Conservation (phyloP, 1,139 yeast species). For the Diutina ranongensis region DNA sequence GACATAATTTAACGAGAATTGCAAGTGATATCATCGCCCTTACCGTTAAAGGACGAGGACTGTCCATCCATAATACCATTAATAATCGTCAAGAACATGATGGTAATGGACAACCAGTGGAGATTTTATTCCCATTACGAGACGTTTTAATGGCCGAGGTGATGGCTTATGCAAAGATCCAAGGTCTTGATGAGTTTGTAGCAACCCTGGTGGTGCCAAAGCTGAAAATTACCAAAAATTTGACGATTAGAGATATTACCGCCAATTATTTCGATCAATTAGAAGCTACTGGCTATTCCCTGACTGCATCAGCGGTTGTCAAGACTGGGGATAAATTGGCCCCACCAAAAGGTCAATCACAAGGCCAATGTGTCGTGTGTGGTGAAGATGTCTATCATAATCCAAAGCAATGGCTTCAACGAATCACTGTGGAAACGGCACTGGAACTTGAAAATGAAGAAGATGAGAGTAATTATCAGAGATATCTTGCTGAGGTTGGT, state of each 20-base stretch:
- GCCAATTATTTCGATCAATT: conserved; percentile 61
- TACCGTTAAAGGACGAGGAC: conserved; percentile 87
- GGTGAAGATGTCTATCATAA: conserved; percentile 37
- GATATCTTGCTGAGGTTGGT: conserved; percentile 12
- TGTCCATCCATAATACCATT: conserved; percentile 42
- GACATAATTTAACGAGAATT: conserved; percentile 72
- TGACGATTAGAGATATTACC: conserved; percentile 74
- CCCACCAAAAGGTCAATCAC: conserved; percentile 27
- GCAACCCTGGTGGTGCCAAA: conserved; percentile 16
- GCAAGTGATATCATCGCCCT: conserved; percentile 72
- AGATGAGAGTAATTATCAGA: conserved; percentile 27
- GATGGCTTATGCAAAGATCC: conserved; percentile 34
- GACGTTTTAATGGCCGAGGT: conserved; percentile 65
- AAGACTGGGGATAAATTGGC: conserved; percentile 77
- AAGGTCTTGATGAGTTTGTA: conserved; percentile 12
- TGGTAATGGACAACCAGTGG: conserved; percentile 20
- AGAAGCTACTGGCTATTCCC: conserved; percentile 70
- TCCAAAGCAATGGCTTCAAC: conserved; percentile 59
- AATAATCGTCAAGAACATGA: conserved; percentile 30
- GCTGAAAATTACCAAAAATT: conserved; percentile 42
- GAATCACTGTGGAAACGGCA: conserved; percentile 57
- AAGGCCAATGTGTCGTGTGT: conserved; percentile 39
- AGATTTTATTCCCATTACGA: conserved; percentile 56
- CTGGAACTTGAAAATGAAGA: conserved; percentile 39
- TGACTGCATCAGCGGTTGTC: conserved; percentile 88